Evolutionary conservation across 2,329 filamentous ascomycete genomes (phyloP).

Genomic region (Botrytis hyacinthi): DNA sequence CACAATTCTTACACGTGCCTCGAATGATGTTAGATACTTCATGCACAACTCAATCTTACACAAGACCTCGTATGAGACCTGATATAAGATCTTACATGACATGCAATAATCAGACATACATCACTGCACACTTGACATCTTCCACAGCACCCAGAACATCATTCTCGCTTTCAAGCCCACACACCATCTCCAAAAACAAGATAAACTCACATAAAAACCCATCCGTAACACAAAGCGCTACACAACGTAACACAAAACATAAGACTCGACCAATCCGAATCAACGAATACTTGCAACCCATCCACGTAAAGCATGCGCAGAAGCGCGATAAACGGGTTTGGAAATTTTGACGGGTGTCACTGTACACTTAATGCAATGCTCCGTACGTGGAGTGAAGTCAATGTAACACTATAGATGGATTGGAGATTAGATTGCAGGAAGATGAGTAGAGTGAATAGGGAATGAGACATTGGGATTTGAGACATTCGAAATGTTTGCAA

Average conservation of each 20-base stretch:
- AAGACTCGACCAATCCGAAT: not conserved
- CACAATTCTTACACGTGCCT: not conserved
- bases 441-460: too few relatives aligned
- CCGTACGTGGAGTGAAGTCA: not conserved
- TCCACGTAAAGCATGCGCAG: not conserved
- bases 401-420: not conserved
- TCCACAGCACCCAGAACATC: not conserved
- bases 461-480: not conserved
- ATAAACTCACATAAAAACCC: not conserved
- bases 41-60: conserved; percentile 1
- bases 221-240: not conserved
- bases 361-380: not conserved
- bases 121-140: not conserved
- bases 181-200: not conserved
- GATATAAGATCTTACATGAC: not conserved
- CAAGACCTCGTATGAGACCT: not conserved
- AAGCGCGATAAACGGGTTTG: not conserved
- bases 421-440: not conserved
- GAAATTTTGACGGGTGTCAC: conserved; percentile 7
- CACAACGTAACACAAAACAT: not conserved
- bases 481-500: not conserved
- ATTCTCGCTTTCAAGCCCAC: not conserved
- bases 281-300: not conserved
- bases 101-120: not conserved
- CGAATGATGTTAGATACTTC: not conserved